phyloP scores from a whole-genome alignment of 345 rosid genomes.

The Eucalyptus regnans region DNA sequence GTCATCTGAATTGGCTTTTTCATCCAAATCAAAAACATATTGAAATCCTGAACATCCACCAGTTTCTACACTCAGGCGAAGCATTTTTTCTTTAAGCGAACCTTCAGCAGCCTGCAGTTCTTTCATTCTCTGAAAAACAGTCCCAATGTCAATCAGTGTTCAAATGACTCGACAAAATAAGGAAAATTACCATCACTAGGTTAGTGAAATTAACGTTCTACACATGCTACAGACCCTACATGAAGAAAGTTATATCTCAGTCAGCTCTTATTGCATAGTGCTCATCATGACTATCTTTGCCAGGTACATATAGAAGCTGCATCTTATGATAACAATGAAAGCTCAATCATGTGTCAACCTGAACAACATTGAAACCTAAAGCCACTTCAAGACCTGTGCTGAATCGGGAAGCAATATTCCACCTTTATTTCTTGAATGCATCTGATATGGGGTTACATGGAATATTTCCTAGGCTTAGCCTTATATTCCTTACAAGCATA shows the following conservation, averaged over 20 bases:
- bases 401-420: background rate
- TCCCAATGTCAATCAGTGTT: background rate
- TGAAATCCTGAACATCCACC: conserved; percentile 99
- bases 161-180: background rate
- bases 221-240: background rate
- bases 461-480: background rate
- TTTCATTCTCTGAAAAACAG: conserved; percentile 63
- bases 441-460: background rate
- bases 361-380: background rate
- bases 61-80: conserved; percentile 81
- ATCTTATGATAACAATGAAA: background rate
- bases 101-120: conserved; percentile 61
- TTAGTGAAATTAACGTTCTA: background rate
- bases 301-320: background rate
- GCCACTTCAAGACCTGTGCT: background rate
- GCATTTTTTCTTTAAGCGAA: conserved; percentile 31
- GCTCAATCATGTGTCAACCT: background rate
- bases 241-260: background rate
- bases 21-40: conserved; percentile 74
- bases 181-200: background rate
- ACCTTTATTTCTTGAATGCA: background rate
- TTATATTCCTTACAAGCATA: background rate
- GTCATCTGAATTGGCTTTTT: conserved; percentile 53
- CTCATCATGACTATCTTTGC: background rate
- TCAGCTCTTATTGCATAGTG: background rate